Evolutionary conservation across 768 basidiomycete genomes (phyloP).

Genomic region (Leccinum variicolor): DNA sequence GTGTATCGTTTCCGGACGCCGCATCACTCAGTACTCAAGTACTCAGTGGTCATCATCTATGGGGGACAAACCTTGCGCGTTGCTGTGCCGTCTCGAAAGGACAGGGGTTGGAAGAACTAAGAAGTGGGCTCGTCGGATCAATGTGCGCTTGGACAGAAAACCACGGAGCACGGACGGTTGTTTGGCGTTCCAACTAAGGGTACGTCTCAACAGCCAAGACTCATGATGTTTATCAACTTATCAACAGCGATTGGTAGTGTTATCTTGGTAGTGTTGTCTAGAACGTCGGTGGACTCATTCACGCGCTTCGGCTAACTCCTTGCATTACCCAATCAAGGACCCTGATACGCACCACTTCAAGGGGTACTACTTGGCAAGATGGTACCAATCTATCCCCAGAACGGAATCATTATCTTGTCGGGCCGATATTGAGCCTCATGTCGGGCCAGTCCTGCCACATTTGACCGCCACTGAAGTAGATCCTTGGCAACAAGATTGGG

Average conservation of each 20-base stretch:
- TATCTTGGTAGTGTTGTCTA: no score
- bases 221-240: slow-evolving; percentile 53
- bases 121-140: slow-evolving; percentile 46
- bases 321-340: neutral
- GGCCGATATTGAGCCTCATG: neutral
- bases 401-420: neutral
- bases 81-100: slow-evolving; percentile 16
- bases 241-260: neutral
- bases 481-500: neutral
- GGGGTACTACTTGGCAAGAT: neutral
- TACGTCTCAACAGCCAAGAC: neutral
- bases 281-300: no score
- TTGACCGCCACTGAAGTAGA: neutral
- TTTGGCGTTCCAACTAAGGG: slow-evolving; percentile 75
- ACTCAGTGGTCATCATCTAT: neutral
- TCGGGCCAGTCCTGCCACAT: neutral
- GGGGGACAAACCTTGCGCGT: neutral
- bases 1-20: no score
- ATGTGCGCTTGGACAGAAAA: slow-evolving; percentile 71
- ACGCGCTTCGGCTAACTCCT: no score
- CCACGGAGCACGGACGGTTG: slow-evolving; percentile 79
- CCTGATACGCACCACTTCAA: neutral
- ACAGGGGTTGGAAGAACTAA: slow-evolving; percentile 41
- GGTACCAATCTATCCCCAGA: neutral
- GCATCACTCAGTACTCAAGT: no score